These are phyloP conservation scores for Colletotrichum paranaense DNA, from an alignment of 2,329 filamentous ascomycete species.

Conservation along the genomic window DNA sequence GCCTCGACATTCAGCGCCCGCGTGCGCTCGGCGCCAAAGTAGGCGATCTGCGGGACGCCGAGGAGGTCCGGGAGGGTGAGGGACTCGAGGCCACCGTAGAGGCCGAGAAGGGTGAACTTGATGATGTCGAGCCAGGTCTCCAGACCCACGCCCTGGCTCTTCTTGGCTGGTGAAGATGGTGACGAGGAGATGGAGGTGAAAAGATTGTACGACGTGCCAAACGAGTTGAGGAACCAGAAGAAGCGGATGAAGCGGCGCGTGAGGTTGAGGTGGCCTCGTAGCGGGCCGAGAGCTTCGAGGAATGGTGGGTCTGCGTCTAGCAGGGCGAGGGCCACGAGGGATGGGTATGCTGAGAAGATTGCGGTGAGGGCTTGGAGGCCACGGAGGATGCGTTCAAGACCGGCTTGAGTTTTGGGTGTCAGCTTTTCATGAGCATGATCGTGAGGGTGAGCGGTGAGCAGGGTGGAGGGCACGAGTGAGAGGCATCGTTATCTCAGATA, in stretches of 20 bases:
- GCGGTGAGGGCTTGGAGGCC: constrained; percentile 64
- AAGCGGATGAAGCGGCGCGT: constrained; percentile 73
- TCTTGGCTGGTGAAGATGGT: constrained; percentile 24
- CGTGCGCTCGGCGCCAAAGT: constrained; percentile 64
- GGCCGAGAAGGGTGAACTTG: constrained; percentile 69
- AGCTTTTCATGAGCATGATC: not conserved
- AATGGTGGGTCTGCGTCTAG: constrained; percentile 31
- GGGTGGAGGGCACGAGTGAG: not conserved
- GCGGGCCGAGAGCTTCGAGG: constrained; percentile 43
- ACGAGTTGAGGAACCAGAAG: constrained; percentile 74
- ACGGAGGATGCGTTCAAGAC: constrained; percentile 70
- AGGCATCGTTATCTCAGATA: not conserved
- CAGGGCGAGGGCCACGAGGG: constrained; percentile 49
- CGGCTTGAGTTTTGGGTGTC: constrained; percentile 53
- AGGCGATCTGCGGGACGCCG: constrained; percentile 54
- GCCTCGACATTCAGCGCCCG: constrained; percentile 66
- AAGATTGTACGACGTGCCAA: constrained; percentile 60
- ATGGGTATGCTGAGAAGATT: constrained; percentile 58
- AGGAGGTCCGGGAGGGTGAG: constrained; percentile 69
- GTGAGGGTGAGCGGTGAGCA: not conserved
- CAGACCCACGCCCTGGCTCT: constrained; percentile 28
- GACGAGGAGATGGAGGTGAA: constrained; percentile 44
- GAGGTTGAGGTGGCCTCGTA: constrained; percentile 58
- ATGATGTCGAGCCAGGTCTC: constrained; percentile 64
- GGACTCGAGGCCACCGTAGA: constrained; percentile 76